Evolutionary conservation across 495 filamentous ascomycete genomes (phyloP).

Genomic region (Lophiotrema nucula): DNA sequence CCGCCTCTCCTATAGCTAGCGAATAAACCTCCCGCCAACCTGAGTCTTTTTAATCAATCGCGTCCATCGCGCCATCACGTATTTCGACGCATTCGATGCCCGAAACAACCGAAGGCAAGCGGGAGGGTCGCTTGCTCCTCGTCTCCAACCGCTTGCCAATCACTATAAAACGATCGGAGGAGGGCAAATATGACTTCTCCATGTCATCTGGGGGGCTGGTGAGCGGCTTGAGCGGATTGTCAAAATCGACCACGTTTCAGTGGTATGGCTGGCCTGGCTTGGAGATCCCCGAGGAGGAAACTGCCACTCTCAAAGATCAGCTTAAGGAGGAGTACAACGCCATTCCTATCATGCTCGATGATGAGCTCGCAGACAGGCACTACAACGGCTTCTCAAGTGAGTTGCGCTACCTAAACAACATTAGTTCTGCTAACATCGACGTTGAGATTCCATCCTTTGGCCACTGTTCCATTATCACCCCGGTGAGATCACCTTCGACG

Average conservation of each 20-base stretch:
- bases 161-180: conserved; percentile 86
- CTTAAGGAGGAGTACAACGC: conserved; percentile 52
- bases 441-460: conserved; percentile 86
- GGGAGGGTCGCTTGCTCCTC: conserved; percentile 65
- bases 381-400: conserved; percentile 69
- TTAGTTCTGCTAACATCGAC: neutral
- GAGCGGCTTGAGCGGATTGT: conserved; percentile 82
- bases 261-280: conserved; percentile 98
- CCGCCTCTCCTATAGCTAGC: no score
- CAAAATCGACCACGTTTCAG: conserved; percentile 87
- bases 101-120: no score
- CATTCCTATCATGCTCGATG: conserved; percentile 54
- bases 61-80: no score
- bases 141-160: conserved; percentile 93
- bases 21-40: no score
- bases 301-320: conserved; percentile 39
- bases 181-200: conserved; percentile 78
- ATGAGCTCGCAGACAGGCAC: conserved; percentile 55
- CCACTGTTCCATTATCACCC: conserved; percentile 95
- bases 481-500: conserved; percentile 87
- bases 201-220: conserved; percentile 96
- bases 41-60: no score
- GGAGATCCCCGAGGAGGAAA: conserved; percentile 56
- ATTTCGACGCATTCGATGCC: no score
- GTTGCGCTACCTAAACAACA: conserved; percentile 35